Evolutionary conservation across 768 basidiomycete genomes (phyloP).

Genomic region (Phlebiopsis gigantea): DNA sequence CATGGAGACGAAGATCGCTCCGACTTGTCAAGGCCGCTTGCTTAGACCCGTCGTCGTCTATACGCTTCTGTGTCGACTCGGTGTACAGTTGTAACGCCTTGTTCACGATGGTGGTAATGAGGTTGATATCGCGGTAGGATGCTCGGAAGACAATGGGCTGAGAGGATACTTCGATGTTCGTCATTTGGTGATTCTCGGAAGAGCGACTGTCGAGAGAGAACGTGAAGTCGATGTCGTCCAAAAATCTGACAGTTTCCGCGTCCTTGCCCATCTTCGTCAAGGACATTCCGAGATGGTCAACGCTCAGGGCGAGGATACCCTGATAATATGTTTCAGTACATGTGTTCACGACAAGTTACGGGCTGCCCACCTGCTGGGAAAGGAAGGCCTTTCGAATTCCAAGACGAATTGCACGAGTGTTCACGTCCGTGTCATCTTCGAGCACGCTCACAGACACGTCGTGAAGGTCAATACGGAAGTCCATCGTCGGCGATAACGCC

Average conservation of each 20-base stretch:
- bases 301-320: slow-evolving; percentile 76
- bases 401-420: slow-evolving; percentile 83
- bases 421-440: slow-evolving; percentile 72
- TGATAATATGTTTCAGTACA: slow-evolving; percentile 24
- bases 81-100: slow-evolving; percentile 79
- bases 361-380: slow-evolving; percentile 73
- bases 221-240: slow-evolving; percentile 89
- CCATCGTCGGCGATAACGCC: slow-evolving; percentile 23
- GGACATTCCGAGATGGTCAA: slow-evolving; percentile 89
- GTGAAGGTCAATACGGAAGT: slow-evolving; percentile 84
- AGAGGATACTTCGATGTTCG: slow-evolving; percentile 74
- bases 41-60: background rate
- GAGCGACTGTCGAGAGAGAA: slow-evolving; percentile 85
- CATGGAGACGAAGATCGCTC: background rate
- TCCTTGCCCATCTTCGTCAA: slow-evolving; percentile 81
- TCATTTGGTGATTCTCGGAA: slow-evolving; percentile 61
- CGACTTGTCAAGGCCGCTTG: background rate
- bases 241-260: slow-evolving; percentile 80
- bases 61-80: slow-evolving; percentile 27
- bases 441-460: slow-evolving; percentile 86
- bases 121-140: slow-evolving; percentile 90
- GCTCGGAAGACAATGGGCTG: slow-evolving; percentile 89
- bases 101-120: slow-evolving; percentile 83
- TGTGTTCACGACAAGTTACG: background rate
- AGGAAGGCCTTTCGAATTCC: slow-evolving; percentile 81